A percentile compares a stretch with the other conserved stretches of the same genome.
Conservation (phyloP, 768 basidiomycete genomes). For the Cystobasidium onofrii region DNA sequence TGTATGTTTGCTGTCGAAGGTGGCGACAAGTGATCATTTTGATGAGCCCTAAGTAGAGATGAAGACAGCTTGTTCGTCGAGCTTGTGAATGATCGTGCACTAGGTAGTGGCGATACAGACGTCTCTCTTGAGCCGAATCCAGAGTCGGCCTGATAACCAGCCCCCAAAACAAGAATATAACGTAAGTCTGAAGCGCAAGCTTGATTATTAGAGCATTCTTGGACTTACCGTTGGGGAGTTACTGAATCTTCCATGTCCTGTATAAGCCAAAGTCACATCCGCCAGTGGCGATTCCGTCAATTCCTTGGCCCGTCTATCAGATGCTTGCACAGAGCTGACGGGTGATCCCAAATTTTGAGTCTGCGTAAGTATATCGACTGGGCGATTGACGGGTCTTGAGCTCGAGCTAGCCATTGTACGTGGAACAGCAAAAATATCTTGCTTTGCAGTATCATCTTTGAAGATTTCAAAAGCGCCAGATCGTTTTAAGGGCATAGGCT, state of each 20-base stretch:
- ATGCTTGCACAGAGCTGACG: not conserved
- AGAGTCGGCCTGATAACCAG: not conserved
- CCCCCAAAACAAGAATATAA: not conserved
- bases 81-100: not conserved
- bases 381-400: not conserved
- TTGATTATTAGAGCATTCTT: not conserved
- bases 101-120: not conserved
- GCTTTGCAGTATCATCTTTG: not conserved
- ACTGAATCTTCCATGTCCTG: not conserved
- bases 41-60: not conserved
- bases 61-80: not conserved
- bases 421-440: not conserved
- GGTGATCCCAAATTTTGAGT: not conserved
- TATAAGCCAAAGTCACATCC: conserved; percentile 9
- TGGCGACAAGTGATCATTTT: not conserved
- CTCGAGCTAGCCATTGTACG: not conserved
- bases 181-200: not conserved
- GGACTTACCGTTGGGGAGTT: not conserved
- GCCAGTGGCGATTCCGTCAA: conserved; percentile 8
- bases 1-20: not conserved
- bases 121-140: conserved; percentile 1
- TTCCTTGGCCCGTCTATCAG: conserved; percentile 5
- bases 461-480: not conserved
- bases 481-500: not conserved
- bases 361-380: not conserved